Percentiles rank a stretch among this genome's conserved stretches.
phyloP scores from a whole-genome alignment of 2,329 filamentous ascomycete genomes.

The Arthrinium puccinioides region DNA sequence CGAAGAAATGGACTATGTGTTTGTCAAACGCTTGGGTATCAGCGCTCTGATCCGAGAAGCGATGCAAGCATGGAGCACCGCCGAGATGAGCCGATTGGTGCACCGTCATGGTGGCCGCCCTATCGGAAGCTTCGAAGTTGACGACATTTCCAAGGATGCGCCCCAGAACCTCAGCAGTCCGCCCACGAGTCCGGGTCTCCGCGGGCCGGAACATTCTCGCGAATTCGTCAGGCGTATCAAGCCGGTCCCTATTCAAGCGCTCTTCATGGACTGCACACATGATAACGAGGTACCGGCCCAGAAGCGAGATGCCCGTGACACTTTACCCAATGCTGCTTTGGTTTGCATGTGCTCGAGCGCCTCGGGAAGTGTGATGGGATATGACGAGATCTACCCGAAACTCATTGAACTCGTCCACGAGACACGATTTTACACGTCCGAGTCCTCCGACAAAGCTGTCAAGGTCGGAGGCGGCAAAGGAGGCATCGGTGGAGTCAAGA shows the following conservation, averaged over 20 bases:
- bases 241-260: slow-evolving; percentile 79
- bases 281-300: slow-evolving; percentile 96
- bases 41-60: slow-evolving; percentile 91
- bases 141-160: slow-evolving; percentile 66
- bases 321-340: slow-evolving; percentile 85
- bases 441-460: slow-evolving; percentile 57
- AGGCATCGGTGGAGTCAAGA: slow-evolving; percentile 87
- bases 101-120: slow-evolving; percentile 90
- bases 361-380: slow-evolving; percentile 94
- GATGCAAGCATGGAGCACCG: slow-evolving; percentile 97
- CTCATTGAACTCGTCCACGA: slow-evolving; percentile 92
- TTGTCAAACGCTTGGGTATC: slow-evolving; percentile 86
- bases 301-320: slow-evolving; percentile 90
- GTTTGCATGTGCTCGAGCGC: slow-evolving; percentile 95
- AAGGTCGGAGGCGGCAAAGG: slow-evolving; percentile 64
- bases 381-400: slow-evolving; percentile 91
- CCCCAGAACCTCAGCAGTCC: slow-evolving; percentile 25
- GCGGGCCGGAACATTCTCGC: slow-evolving; percentile 30
- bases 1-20: slow-evolving; percentile 92
- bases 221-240: slow-evolving; percentile 77
- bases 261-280: slow-evolving; percentile 99
- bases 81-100: slow-evolving; percentile 83
- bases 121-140: slow-evolving; percentile 95
- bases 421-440: slow-evolving; percentile 72
- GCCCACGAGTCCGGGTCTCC: slow-evolving; percentile 19